Base-by-base conservation (phyloP, 371 early-diverging fungal species). In the Mortierella sp. region DNA sequence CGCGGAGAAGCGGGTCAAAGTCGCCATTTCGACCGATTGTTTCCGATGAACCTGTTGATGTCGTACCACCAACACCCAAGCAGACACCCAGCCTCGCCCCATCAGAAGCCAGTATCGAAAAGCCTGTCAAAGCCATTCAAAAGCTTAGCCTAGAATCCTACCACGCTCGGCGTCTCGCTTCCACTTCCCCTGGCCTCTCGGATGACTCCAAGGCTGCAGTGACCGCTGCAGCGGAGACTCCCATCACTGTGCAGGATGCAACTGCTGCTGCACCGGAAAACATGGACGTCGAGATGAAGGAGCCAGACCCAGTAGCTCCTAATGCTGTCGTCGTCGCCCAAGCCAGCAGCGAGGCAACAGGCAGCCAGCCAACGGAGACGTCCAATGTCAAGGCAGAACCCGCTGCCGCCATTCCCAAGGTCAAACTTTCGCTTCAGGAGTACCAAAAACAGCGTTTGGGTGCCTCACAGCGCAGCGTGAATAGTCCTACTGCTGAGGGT, bases 401-500 rank as follows among this genome's bases (percentile, higher is more conserved):
- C 24, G 76, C 59, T 9, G 75, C 77, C 0, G 75, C 83, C n/a
- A 71, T 86, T 24, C 89, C 89, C 51, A 91, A 91, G 74, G 89
- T 88, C 74, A 88, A 91, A 14, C 83, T 91, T 2, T 91, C 91
- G 10, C 86, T 91, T 14, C 87, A 90, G 50, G 91, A 91, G 73
- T 91, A 91, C 61, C 89, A 90, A 70, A 89, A 88, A 78, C 83
- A 90, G 51, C 88, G 90, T 26, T 82, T 88, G 26, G 89, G 80
- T 16, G 86, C 89, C 8, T 82, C 81, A 11, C 53, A 76, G 46
- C 83, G 83, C n/a, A 59, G 6, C 13, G 51, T 43, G 13, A 53
- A 19, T 21, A 48, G 57, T 16, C 44, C 71, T 1, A 14, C 13
- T 43, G 9, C 50, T 9, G 82, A 78, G 6, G 46, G 26, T 3